Evolutionary conservation across 768 basidiomycete species (phyloP).

Genomic region (Boletus rubescentipes): DNA sequence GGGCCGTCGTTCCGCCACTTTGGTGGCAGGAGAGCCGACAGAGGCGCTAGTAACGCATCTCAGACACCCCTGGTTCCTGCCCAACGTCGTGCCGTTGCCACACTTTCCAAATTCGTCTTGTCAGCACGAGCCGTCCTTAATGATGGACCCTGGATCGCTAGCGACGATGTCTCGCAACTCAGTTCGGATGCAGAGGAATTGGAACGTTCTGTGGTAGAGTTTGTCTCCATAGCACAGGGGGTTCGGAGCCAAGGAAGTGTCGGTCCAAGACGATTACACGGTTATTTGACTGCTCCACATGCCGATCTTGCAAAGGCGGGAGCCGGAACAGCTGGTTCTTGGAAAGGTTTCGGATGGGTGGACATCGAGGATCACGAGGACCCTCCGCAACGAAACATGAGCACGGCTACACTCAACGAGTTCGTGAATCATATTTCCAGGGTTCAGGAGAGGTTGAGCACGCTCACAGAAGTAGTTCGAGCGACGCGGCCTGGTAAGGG

Average conservation of each 20-base stretch:
- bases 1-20: conserved; percentile 58
- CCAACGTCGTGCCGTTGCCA: conserved; percentile 81
- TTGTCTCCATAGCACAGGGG: conserved; percentile 61
- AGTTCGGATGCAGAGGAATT: conserved; percentile 72
- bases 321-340: conserved; percentile 49
- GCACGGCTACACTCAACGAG: conserved; percentile 32
- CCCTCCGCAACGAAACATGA: conserved; percentile 29
- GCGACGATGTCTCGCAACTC: conserved; percentile 43
- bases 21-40: conserved; percentile 37
- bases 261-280: conserved; percentile 37
- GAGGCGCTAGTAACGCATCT: conserved; percentile 36
- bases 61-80: conserved; percentile 68
- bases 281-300: conserved; percentile 36
- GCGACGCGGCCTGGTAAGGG: conserved; percentile 22
- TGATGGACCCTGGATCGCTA: conserved; percentile 27
- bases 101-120: conserved; percentile 83
- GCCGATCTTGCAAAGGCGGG: conserved; percentile 45
- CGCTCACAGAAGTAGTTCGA: conserved; percentile 19
- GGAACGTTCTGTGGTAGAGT: conserved; percentile 64
- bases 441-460: conserved; percentile 31
- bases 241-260: conserved; percentile 27
- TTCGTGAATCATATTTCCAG: conserved; percentile 26
- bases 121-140: conserved; percentile 79
- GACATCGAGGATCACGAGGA: conserved; percentile 34
- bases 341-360: conserved; percentile 58